These are phyloP conservation scores for Mycena olivaceomarginata DNA, from an alignment of 768 basidiomycete genomes.

Conservation along the genomic window DNA sequence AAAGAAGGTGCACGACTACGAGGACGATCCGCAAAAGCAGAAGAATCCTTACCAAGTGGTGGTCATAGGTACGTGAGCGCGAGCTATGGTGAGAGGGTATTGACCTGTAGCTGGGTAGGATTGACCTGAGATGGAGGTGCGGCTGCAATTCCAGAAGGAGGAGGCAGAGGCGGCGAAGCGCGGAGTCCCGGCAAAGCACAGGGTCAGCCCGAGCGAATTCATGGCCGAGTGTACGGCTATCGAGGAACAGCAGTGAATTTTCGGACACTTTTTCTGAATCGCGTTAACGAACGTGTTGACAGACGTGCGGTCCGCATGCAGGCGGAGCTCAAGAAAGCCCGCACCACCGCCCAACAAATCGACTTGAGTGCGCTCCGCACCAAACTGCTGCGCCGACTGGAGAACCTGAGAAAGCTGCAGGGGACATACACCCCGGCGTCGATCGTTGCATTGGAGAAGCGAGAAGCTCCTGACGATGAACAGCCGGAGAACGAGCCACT, in stretches of 20 bases:
- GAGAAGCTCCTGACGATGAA: neutral
- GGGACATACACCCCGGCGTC: neutral
- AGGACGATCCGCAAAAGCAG: neutral
- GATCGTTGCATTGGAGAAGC: neutral
- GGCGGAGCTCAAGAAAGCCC: slow-evolving; percentile 35
- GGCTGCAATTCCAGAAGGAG: no score
- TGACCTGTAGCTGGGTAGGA: neutral
- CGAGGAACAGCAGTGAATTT: slow-evolving; percentile 15
- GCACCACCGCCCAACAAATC: neutral
- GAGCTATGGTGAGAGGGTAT: neutral
- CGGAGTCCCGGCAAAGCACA: no score
- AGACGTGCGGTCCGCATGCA: slow-evolving; percentile 35
- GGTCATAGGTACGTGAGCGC: neutral
- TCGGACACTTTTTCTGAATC: no score
- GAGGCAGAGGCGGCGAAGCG: no score
- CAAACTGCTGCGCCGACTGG: neutral
- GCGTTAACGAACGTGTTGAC: no score
- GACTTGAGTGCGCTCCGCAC: neutral
- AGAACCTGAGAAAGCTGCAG: neutral
- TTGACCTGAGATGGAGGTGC: neutral
- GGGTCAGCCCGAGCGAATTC: no score
- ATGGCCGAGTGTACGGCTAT: neutral
- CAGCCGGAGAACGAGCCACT: neutral
- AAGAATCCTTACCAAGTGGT: no score
- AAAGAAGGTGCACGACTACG: slow-evolving; percentile 8